These are phyloP conservation scores for Cornus kousa DNA, from an alignment of 148 eudicot genomes.

Conservation along the genomic window DNA sequence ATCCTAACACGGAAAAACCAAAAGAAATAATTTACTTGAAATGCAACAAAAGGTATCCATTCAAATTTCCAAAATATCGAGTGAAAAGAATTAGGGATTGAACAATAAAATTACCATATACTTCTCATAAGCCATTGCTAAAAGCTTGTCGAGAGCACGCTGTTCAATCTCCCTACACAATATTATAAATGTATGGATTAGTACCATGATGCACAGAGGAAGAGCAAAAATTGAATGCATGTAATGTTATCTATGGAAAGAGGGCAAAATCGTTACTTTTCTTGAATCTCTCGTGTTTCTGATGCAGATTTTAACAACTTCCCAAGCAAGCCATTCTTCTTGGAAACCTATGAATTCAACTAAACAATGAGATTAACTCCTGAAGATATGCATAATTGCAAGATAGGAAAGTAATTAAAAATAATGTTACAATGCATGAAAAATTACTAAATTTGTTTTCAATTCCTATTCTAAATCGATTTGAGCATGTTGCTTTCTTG, in stretches of 20 bases:
- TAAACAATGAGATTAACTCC: slow-evolving; percentile 18
- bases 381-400: neutral
- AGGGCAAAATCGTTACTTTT: slow-evolving; percentile 37
- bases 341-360: slow-evolving; percentile 35
- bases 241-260: neutral
- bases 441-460: neutral
- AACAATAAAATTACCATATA: slow-evolving; percentile 49
- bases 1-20: neutral
- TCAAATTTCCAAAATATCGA: neutral
- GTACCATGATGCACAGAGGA: slow-evolving; percentile 7
- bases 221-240: slow-evolving; percentile 3
- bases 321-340: slow-evolving; percentile 38
- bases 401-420: neutral
- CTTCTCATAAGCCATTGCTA: slow-evolving; percentile 57
- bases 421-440: too few species aligned
- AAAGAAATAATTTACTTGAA: neutral
- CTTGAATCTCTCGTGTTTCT: slow-evolving; percentile 49
- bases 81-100: neutral
- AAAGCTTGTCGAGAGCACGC: slow-evolving; percentile 56
- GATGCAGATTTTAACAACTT: slow-evolving; percentile 41
- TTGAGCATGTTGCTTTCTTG: neutral
- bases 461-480: neutral
- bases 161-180: slow-evolving; percentile 53
- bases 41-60: slow-evolving; percentile 11
- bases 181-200: slow-evolving; percentile 11